Evolutionary conservation across 2,329 filamentous ascomycete genomes (phyloP), one percentile per base, ranked within the genome.

Genomic region (Pestalotiopsis sp.): DNA sequence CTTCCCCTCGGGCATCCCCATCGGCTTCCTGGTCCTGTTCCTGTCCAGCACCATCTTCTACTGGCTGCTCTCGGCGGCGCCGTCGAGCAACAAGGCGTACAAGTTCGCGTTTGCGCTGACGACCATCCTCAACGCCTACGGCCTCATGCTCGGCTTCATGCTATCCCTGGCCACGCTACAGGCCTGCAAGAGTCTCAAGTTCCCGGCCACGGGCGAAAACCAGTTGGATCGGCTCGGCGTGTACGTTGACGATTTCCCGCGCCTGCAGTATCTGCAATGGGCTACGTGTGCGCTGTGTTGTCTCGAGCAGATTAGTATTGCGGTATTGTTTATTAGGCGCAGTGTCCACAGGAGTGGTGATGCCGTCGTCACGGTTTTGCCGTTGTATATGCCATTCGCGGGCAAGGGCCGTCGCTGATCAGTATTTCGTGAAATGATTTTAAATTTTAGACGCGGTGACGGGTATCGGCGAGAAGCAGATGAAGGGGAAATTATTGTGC

Each of bases 131-230:
- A 61, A 36, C 25, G 25, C 58, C 58, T 61, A 61, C 58, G 58
- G 58, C 25, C 17, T 61, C 13, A 61, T 27, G 58, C 58, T 61
- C 58, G 58, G 58, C 58, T 61, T 61, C 58, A 61, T 61, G 58
- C 25, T 61, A 23, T n/a, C 58, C 58, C 58, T 61, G 25, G n/a
- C 58, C 9, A 27, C 20, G 20, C 58, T 25, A 7, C 58, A 61
- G 58, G 58, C 58, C 31, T 27, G 58, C n/a, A 27, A 38, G 25
- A 3, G 58, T 12, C 58, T 61, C 14, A 25, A 6, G 58, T 61
- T 61, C 25, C 31, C 58, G 14, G 58, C 58, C 0, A 14, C 4
- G 7, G 45, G 45, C 1, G 45, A 52, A n/a, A 52, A 52, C 45
- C 17, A 52, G 45, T 52, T 23, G 17, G 45, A 52, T 20, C 45